phyloP scores from a whole-genome alignment of 1,139 yeast genomes.

The Sugiyamaella paludigena region DNA sequence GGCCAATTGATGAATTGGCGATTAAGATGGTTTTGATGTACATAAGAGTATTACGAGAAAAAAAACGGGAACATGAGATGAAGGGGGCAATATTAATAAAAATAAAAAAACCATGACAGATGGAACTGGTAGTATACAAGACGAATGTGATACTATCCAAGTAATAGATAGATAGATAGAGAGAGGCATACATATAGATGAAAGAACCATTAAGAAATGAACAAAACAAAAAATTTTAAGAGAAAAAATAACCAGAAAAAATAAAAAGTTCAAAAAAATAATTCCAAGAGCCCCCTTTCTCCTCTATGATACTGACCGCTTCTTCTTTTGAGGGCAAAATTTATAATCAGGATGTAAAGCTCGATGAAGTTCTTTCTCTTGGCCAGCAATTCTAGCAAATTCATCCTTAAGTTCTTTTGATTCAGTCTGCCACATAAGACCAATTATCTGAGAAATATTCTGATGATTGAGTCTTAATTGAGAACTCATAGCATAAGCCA shows the following conservation, averaged over 20 bases:
- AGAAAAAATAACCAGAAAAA: constrained; percentile 1
- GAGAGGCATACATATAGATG: too few relatives aligned
- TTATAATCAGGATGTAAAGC: constrained; percentile 47
- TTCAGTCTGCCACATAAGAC: constrained; percentile 50
- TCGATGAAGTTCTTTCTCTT: constrained; percentile 45
- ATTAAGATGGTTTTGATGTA: too few relatives aligned
- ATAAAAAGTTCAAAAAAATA: background rate
- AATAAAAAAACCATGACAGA: too few relatives aligned
- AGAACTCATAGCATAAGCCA: constrained; percentile 41
- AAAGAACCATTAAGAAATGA: background rate
- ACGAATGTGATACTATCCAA: too few relatives aligned
- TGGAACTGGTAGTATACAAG: too few relatives aligned
- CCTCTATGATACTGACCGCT: constrained; percentile 8
- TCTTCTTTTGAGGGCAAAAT: constrained; percentile 43
- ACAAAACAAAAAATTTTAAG: constrained; percentile 4
- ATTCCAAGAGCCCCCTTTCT: background rate
- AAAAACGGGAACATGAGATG: too few relatives aligned
- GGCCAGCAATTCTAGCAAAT: constrained; percentile 41
- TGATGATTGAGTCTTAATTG: constrained; percentile 44
- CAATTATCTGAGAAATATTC: constrained; percentile 44
- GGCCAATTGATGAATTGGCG: too few relatives aligned
- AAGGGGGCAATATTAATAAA: too few relatives aligned
- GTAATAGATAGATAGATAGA: too few relatives aligned
- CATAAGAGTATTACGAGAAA: too few relatives aligned
- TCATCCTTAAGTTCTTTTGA: constrained; percentile 38